Evolutionary conservation across 129 eudicot genomes (phyloP), one percentile per base, ranked within the genome.

Genomic region (Centella asiatica): DNA sequence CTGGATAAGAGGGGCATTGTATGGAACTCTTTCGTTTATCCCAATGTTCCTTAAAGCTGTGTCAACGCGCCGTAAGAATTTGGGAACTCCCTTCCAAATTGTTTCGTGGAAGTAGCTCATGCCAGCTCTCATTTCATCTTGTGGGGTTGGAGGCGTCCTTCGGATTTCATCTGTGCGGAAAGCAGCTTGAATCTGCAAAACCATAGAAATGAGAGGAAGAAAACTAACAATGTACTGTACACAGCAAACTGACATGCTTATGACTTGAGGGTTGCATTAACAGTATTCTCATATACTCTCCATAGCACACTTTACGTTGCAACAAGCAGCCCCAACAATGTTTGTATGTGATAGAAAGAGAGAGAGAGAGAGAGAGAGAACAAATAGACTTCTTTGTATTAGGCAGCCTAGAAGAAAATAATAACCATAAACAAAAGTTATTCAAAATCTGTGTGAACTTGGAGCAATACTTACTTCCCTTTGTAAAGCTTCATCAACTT

Each of bases 71-170:
- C 97, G 84, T 27, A 90, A 78, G 73, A 90, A 90, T 61, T 86
- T 83, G 10, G 97, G 97, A 44, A 90, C 95, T 1, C 97, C 97
- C 72, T 90, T 86, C 95, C 95, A 90, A 47, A 90, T 90, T 64
- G 97, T 90, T 76, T 90, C 94, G 68, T 90, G 97, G 66, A 90
- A 90, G 80, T 90, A 90, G 62, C 97, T 90, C 97, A 90, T 90
- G 62, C 97, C 97, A 4, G 97, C 97, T 70, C 97, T 83, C 97
- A 90, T 90, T 66, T 90, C 97, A 57, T 90, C 97, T 76, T 83
- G 97, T 29, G 97, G 97, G 23, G 95, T 78, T 14, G 97, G 97
- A 31, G 86, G 87, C 29, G 94, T 77, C 70, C 97, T 83, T 55
- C 88, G 70, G 68, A 90, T 90, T 69, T 90, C 97, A 77, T 90